Base-by-base conservation (phyloP, 2,329 filamentous ascomycete genomes). In the Ophiostoma tasmaniense region DNA sequence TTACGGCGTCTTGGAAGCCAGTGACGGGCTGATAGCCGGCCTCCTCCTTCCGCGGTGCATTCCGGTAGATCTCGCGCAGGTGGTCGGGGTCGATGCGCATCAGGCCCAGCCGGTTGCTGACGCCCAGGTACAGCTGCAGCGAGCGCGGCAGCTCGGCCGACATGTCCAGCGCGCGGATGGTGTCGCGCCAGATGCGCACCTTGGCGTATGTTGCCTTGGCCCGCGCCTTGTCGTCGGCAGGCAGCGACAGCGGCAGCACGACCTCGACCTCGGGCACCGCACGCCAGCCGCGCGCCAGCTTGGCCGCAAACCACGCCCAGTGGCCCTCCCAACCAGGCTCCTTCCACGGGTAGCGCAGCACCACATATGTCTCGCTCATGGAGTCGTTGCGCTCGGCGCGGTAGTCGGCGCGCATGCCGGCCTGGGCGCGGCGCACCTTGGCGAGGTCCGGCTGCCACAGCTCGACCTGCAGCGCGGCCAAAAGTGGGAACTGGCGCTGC, bases 1-100 rank as follows among this genome's bases (percentile, higher is more conserved):
- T 77, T 80, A 90, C 88, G 62, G 86, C 86, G 76, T 92, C 90
- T 71, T 89, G 87, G 75, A 91, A 91, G 66, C 87, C 87, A 14
- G 89, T 83, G 6, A 86, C 80, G 1, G 88, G 85, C 74, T 90
- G 86, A 73, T 89, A 89, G 0, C 87, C 88, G 0, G 87, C 80
- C 3, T 83, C 81, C 8, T 83, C 82, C 72, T 82, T 82, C 20
- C 77, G 80, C 0, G 89, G 88, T 10, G 88, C 87, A 75, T 83
- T 85, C 68, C 84, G 81, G 70, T 83, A 82, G 1, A 92, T 86
- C 71, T 87, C 80, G 33, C 89, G 81, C 67, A 85, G 78, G n/a
- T 80, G 80, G 0, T 75, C 77, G 17, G 86, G 84, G 74, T 91
- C 86, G 72, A 90, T 81, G 70, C 90, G 84, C 79, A 93, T 92